Percentiles rank a stretch among this genome's conserved stretches.
Evolutionary conservation across 768 basidiomycete species (phyloP).

Genomic region (Lactifluus hygrophoroides): DNA sequence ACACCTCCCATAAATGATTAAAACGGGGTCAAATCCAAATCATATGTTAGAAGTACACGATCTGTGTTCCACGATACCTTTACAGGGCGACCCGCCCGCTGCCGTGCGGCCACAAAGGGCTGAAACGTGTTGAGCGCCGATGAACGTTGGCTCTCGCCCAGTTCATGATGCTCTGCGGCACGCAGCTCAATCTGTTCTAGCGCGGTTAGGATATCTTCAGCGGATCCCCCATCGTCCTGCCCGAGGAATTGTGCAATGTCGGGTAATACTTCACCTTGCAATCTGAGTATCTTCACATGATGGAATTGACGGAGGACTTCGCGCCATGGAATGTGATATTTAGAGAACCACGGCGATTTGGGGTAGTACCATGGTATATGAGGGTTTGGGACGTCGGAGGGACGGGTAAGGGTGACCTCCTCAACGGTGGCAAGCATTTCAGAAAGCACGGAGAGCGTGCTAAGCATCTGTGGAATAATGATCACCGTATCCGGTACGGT

Average conservation of each 20-base stretch:
- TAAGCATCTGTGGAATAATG: too few relatives aligned
- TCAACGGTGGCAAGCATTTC: too few relatives aligned
- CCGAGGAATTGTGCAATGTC: not conserved
- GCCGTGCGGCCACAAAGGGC: not conserved
- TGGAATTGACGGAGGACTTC: not conserved
- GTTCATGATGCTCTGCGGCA: rapidly evolving
- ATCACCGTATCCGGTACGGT: too few relatives aligned
- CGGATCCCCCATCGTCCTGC: not conserved
- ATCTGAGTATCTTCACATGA: not conserved
- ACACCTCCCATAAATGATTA: too few relatives aligned
- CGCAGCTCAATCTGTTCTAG: not conserved
- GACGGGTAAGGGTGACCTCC: too few relatives aligned
- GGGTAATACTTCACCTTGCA: not conserved
- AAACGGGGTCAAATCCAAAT: too few relatives aligned
- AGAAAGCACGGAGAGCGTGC: too few relatives aligned
- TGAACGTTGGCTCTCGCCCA: not conserved
- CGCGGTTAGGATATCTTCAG: not conserved
- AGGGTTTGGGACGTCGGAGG: too few relatives aligned
- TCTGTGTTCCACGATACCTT: not conserved
- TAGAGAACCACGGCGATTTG: not conserved
- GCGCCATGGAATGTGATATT: not conserved
- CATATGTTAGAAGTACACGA: not conserved
- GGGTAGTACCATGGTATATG: too few relatives aligned
- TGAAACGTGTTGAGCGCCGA: not conserved
- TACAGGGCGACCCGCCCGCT: too few relatives aligned